phyloP scores from a whole-genome alignment of 306 rosid genomes.

The Cicer cuneatum region DNA sequence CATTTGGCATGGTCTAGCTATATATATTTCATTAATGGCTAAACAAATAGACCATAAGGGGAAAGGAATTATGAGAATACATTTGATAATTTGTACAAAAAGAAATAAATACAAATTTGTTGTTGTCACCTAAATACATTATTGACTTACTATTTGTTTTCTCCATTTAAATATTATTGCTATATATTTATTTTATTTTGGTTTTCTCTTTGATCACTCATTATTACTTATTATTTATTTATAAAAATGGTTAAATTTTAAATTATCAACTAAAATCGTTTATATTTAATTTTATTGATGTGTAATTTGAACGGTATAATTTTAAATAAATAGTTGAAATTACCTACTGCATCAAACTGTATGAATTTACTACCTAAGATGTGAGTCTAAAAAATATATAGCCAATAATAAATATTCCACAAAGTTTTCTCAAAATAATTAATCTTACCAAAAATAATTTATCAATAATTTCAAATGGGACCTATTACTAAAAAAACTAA shows the following conservation, averaged over 20 bases:
- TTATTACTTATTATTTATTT: too few relatives aligned
- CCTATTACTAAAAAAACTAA: not conserved
- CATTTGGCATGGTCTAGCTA: constrained; percentile 27
- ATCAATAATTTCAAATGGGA: not conserved
- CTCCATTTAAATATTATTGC: not conserved
- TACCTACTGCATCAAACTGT: too few relatives aligned
- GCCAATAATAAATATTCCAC: not conserved
- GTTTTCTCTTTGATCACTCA: not conserved
- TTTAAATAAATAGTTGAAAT: too few relatives aligned
- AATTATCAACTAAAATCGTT: too few relatives aligned
- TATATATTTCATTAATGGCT: constrained; percentile 2
- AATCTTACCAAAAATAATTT: constrained; percentile 3
- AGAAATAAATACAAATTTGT: constrained; percentile 11
- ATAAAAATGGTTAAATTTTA: too few relatives aligned
- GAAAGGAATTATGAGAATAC: constrained; percentile 18
- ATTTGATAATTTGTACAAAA: constrained; percentile 23
- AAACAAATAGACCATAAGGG: not conserved
- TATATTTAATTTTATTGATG: too few relatives aligned
- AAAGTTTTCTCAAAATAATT: not conserved
- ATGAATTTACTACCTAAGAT: too few relatives aligned
- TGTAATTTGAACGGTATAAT: too few relatives aligned
- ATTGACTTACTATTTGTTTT: not conserved
- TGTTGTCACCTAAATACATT: constrained; percentile 26
- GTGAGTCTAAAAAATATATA: too few relatives aligned
- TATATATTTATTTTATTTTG: not conserved